Conservation (phyloP, 2,329 filamentous ascomycete genomes). For the Aspergillus sp. region DNA sequence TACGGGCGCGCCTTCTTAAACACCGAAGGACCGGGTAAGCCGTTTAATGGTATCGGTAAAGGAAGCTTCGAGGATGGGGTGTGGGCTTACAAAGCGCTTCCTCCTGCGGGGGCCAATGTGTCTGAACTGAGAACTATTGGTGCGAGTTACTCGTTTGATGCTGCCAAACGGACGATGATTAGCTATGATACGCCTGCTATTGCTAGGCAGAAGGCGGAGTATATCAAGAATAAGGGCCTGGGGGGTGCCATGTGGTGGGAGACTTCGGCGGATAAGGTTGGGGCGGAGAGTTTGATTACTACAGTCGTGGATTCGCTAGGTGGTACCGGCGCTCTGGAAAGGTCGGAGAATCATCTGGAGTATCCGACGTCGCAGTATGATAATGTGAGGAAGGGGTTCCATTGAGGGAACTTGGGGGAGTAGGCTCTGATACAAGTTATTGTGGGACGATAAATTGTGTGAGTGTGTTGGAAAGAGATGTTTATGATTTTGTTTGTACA, state of each 20-base stretch:
- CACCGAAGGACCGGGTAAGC: conserved; percentile 71
- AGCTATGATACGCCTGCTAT: conserved; percentile 74
- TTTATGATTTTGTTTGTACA: neutral
- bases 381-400: conserved; percentile 9
- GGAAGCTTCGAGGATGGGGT: conserved; percentile 85
- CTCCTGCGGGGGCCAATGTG: conserved; percentile 65
- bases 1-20: conserved; percentile 84
- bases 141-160: conserved; percentile 74
- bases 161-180: conserved; percentile 62
- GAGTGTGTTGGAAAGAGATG: neutral
- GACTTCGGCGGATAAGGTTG: conserved; percentile 72
- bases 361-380: conserved; percentile 15
- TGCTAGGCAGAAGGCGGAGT: conserved; percentile 69
- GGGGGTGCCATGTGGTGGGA: conserved; percentile 99
- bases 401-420: neutral
- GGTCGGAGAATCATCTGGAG: conserved; percentile 13
- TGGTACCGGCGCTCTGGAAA: conserved; percentile 5
- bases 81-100: conserved; percentile 86
- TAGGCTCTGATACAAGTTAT: neutral
- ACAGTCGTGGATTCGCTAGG: conserved; percentile 38
- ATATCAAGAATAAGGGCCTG: conserved; percentile 65
- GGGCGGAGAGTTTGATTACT: conserved; percentile 66
- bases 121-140: conserved; percentile 60
- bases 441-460: neutral
- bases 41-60: conserved; percentile 71